Conservation (phyloP, 2,329 filamentous ascomycete genomes). For the Sodiomyces alkalinus region DNA sequence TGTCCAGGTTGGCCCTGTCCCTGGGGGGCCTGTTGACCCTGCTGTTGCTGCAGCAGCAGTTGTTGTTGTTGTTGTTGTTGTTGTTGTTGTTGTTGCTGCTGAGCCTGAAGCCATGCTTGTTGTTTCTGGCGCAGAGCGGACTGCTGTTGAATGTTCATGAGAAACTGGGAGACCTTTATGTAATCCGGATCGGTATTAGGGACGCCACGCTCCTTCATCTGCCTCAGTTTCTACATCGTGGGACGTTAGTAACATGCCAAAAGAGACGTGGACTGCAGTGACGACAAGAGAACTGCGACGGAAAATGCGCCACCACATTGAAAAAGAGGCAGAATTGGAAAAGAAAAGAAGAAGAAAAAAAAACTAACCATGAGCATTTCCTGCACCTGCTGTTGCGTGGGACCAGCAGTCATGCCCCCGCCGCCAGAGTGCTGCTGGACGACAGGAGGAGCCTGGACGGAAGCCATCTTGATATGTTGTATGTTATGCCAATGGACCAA, state of each 20-base stretch:
- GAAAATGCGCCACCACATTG: too few relatives aligned
- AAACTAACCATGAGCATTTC: slow-evolving; percentile 50
- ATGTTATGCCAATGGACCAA: too few relatives aligned
- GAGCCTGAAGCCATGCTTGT: slow-evolving; percentile 28
- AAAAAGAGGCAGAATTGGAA: too few relatives aligned
- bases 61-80: slow-evolving; percentile 29
- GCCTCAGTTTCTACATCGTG: slow-evolving; percentile 64
- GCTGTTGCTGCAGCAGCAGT: slow-evolving; percentile 20
- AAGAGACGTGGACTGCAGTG: too few relatives aligned
- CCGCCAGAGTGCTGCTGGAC: slow-evolving; percentile 52
- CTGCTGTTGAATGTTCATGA: slow-evolving; percentile 55
- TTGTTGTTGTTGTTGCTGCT: slow-evolving; percentile 34
- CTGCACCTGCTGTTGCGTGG: slow-evolving; percentile 65
- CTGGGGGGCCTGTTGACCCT: slow-evolving; percentile 20
- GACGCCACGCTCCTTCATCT: slow-evolving; percentile 77
- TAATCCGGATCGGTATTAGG: slow-evolving; percentile 74
- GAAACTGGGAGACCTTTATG: slow-evolving; percentile 63
- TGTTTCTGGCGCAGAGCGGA: slow-evolving; percentile 33
- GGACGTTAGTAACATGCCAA: slow-evolving; percentile 3
- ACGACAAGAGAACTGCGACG: too few relatives aligned
- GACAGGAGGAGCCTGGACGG: slow-evolving; percentile 57
- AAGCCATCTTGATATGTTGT: slow-evolving; percentile 59
- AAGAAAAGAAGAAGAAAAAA: too few relatives aligned
- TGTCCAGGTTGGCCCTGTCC: too few relatives aligned
- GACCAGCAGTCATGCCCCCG: slow-evolving; percentile 42